A percentile compares a stretch with the other conserved stretches of the same genome.
phyloP scores from a whole-genome alignment of 495 filamentous ascomycete species.

The Elasticomyces elasticus region DNA sequence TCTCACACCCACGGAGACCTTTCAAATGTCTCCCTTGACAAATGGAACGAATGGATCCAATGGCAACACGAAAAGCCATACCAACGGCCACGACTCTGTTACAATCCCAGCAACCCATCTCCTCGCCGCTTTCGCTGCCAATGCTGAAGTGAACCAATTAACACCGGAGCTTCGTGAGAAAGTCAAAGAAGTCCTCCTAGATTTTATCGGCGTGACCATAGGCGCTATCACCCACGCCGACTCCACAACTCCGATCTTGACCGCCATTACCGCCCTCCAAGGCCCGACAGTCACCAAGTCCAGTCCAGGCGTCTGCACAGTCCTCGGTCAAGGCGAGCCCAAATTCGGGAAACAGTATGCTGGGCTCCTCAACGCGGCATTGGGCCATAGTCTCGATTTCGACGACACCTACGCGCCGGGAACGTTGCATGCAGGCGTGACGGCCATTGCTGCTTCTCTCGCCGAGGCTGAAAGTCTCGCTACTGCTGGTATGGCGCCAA shows the following conservation, averaged over 20 bases:
- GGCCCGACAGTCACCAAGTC: slow-evolving; percentile 9
- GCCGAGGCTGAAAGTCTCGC: slow-evolving; percentile 14
- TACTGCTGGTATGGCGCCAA: background rate
- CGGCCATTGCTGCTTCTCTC: slow-evolving; percentile 20
- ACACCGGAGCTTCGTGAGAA: slow-evolving; percentile 10
- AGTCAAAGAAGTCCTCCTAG: slow-evolving; percentile 23
- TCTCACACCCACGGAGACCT: too few species aligned
- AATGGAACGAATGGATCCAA: background rate
- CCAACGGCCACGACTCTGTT: background rate
- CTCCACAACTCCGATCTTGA: slow-evolving; percentile 20
- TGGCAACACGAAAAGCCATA: background rate
- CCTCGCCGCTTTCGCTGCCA: slow-evolving; percentile 19
- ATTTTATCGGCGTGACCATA: slow-evolving; percentile 21
- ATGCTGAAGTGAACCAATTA: slow-evolving; percentile 4
- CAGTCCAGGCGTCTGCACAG: slow-evolving; percentile 12
- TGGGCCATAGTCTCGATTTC: slow-evolving; percentile 23
- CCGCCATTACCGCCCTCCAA: slow-evolving; percentile 19
- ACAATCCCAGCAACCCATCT: slow-evolving; percentile 16
- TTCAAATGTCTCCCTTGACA: too few species aligned
- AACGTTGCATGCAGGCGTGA: slow-evolving; percentile 23
- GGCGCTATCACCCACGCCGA: slow-evolving; percentile 19
- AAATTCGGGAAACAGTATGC: slow-evolving; percentile 22
- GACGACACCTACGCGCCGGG: slow-evolving; percentile 24
- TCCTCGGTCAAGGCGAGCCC: slow-evolving; percentile 15
- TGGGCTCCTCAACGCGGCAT: slow-evolving; percentile 22